Base-by-base conservation (phyloP, 495 filamentous ascomycete species). In the Letharia columbiana region DNA sequence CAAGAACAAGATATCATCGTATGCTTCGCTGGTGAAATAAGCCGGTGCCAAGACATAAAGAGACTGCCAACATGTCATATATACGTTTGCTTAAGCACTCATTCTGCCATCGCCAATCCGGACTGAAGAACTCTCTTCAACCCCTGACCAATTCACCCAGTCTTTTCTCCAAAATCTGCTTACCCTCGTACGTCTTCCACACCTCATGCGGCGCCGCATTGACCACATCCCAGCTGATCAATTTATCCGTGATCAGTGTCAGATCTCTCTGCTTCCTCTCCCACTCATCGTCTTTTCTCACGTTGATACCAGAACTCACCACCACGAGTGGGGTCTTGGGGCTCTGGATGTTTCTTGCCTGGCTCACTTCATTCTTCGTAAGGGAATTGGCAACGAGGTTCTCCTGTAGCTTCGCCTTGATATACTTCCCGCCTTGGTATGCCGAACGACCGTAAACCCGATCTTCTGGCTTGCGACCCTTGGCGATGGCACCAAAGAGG, bases 321-420 rank as follows among this genome's bases (percentile, higher is more conserved):
- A 98, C 77, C 33, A 84, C 84, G 9, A 96, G 73, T 44, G 90
- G 89, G 49, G 86, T 90, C 54, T 87, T 78, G n/a, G 76, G 76
- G 71, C 82, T 81, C 74, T 96, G 89, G 59, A 97, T 93, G 54
- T 85, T 85, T 45, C 86, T 78, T 57, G 91, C 89, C 49, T 86
- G 87, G 52, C 80, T 79, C 33, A 96, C 84, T 69, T 98, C 94
- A 35, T 88, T 89, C 68, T 85, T 87, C 23, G 91, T 91, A 62
- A 97, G 83, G 4, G 87, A 87, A 64, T 86, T 80, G 13, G 92
- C 94, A 28, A 96, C 91, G 1, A 97, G 78, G 64, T 88, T 93
- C 78, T 98, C 94, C 75, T 98, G 94, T 45, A 98, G 79, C 73
- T 92, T 91, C 7, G 91, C 89, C 71, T 91, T 94, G 73, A 97